Evolutionary conservation across 129 eudicot species (phyloP), one percentile per base, ranked within the genome.

Genomic region (Lonicera japonica): DNA sequence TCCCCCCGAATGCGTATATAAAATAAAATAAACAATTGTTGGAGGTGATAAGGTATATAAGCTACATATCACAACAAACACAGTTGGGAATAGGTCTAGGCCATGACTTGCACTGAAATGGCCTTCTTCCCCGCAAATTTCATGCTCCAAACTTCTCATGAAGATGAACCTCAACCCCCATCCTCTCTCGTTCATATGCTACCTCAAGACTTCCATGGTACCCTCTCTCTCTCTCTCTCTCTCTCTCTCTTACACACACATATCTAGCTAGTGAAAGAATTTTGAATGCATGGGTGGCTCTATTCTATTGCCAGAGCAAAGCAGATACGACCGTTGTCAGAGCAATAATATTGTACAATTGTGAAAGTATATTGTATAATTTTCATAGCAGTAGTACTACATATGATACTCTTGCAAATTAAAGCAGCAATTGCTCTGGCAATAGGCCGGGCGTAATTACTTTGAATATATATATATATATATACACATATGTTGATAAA

Each of bases 151-250:
- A 68, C 95, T 56, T 70, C 90, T 66, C 72, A 81, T 60, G 74
- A 83, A 61, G 77, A 81, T 65, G 85, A 77, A 60, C 82, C 71
- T 55, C 88, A 77, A 25, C 85, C 69, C 53, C 79, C 80, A 19
- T 64, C 82, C 52, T 84, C 96, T 66, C 84, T 84, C 74, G 36
- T 78, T 52, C 81, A 80, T n/a, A 57, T 82, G 59, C 81, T 80
- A 58, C 73, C 95, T 75, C 98, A 87, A 80, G 91, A 87, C 72
- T 92, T 84, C 64, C 88, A 83, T 76, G 96, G 98, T 75, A 65
- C 51, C 19, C 24, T 43, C 53, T 34, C 21, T 41, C 34, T 54
- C 29, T n/a, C 46, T 71, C 43, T 38, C 5, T 38, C 43, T 38
- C 43, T 38, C 5, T 38, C 43, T 38, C 50, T 43, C 36, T 1